phyloP scores from a whole-genome alignment of 2,329 filamentous ascomycete genomes.

The Colletotrichum camelliae region DNA sequence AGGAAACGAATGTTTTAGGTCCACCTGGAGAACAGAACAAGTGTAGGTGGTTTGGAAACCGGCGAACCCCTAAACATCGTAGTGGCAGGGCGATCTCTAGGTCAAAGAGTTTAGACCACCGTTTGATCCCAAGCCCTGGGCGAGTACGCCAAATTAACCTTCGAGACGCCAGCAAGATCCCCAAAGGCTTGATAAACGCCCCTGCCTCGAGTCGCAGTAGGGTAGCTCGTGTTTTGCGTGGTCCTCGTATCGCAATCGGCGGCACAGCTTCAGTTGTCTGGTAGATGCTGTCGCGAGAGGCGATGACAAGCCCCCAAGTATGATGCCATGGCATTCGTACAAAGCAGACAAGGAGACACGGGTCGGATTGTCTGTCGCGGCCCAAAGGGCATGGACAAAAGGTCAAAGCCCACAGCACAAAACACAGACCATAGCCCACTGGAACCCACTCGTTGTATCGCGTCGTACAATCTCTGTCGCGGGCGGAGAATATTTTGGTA shows the following conservation, averaged over 20 bases:
- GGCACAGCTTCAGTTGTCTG: background rate
- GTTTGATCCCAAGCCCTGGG: slow-evolving; percentile 16
- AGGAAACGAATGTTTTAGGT: background rate
- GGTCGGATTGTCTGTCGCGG: background rate
- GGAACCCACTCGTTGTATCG: background rate
- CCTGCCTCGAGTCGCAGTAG: background rate
- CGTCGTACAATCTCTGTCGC: slow-evolving; percentile 21
- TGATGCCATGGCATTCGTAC: background rate
- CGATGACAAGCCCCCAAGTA: background rate
- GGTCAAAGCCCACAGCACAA: background rate
- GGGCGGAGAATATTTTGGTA: slow-evolving; percentile 23
- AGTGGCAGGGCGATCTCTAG: background rate
- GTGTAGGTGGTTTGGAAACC: slow-evolving; percentile 3
- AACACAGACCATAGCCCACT: slow-evolving; percentile 7
- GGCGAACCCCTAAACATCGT: slow-evolving; percentile 9
- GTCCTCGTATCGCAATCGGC: background rate
- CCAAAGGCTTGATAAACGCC: background rate
- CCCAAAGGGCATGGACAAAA: background rate
- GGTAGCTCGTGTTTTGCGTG: background rate
- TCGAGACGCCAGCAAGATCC: slow-evolving; percentile 13
- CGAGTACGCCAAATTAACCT: slow-evolving; percentile 1
- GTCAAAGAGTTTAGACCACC: slow-evolving; percentile 13
- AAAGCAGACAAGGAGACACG: background rate
- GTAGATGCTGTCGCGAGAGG: background rate
- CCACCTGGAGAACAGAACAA: background rate